A percentile compares a stretch with the other conserved stretches of the same genome.
phyloP scores from a whole-genome alignment of 108 stramenopile species.

The Skeletonema tropicum region DNA sequence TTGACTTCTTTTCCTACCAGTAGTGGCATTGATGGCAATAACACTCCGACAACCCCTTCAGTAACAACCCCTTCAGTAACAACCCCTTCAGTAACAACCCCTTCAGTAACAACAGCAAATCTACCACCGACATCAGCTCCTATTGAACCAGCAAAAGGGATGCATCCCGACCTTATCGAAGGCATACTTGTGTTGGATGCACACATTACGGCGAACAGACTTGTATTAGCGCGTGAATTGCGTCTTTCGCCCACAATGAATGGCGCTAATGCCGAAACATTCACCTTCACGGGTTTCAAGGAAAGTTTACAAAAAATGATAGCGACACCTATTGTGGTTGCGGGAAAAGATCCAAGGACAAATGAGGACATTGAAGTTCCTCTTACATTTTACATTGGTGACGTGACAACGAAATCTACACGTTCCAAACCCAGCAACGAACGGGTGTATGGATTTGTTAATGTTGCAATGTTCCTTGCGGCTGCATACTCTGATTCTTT shows the following conservation, averaged over 20 bases:
- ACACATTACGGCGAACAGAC: constrained; percentile 41
- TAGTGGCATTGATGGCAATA: background rate
- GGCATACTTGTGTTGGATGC: constrained; percentile 41
- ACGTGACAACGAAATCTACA: background rate
- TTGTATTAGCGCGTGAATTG: constrained; percentile 28
- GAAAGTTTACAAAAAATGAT: constrained; percentile 34
- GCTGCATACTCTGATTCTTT: constrained; percentile 27
- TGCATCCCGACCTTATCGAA: background rate
- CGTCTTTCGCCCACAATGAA: constrained; percentile 1
- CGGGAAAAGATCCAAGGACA: background rate
- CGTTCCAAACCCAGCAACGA: constrained; percentile 13
- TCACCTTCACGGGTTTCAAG: constrained; percentile 27
- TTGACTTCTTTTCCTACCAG: background rate
- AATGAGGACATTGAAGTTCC: background rate
- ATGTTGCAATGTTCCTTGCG: constrained; percentile 39
- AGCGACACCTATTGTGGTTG: constrained; percentile 10
- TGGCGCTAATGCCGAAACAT: background rate
- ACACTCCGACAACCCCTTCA: background rate
- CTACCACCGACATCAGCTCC: background rate
- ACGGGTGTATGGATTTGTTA: constrained; percentile 30
- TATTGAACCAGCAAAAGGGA: background rate
- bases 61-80: background rate
- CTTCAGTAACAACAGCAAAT: background rate
- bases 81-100: no score
- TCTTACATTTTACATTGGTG: constrained; percentile 30